A percentile compares a stretch with the other conserved stretches of the same genome.
These are phyloP conservation scores for Fusarium lateritium DNA, from an alignment of 2,329 filamentous ascomycete genomes.

Conservation along the genomic window DNA sequence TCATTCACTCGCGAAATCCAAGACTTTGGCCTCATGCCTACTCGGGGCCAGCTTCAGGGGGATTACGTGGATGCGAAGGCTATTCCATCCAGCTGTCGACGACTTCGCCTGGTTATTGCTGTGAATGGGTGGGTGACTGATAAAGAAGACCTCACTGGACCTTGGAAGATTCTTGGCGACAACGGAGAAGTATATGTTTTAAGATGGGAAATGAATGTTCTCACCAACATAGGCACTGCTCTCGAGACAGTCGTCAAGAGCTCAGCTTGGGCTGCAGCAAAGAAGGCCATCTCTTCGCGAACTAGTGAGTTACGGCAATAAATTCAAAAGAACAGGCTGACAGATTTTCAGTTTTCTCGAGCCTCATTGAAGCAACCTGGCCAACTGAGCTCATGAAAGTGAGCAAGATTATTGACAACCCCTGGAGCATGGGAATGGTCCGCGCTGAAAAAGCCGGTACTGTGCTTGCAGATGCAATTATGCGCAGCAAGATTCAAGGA, in stretches of 20 bases:
- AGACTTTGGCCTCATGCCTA: constrained; percentile 88
- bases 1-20: constrained; percentile 88
- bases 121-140: constrained; percentile 86
- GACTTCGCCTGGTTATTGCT: constrained; percentile 85
- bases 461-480: constrained; percentile 85
- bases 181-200: constrained; percentile 86
- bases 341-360: constrained; percentile 62
- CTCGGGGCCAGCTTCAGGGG: constrained; percentile 65
- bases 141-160: constrained; percentile 76
- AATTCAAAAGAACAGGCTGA: not conserved
- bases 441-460: constrained; percentile 80
- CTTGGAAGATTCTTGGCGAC: constrained; percentile 83
- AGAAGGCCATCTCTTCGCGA: constrained; percentile 62
- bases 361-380: constrained; percentile 72
- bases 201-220: constrained; percentile 84
- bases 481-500: constrained; percentile 82
- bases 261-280: constrained; percentile 83
- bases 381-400: constrained; percentile 75
- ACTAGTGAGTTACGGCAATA: constrained; percentile 59
- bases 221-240: constrained; percentile 83
- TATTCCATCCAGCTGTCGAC: constrained; percentile 70
- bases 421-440: constrained; percentile 82
- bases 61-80: constrained; percentile 66
- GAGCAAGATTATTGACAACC: constrained; percentile 84
- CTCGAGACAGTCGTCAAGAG: constrained; percentile 84